phyloP scores from a whole-genome alignment of 176 grass and related monocot genomes.

The Carex littledalei region DNA sequence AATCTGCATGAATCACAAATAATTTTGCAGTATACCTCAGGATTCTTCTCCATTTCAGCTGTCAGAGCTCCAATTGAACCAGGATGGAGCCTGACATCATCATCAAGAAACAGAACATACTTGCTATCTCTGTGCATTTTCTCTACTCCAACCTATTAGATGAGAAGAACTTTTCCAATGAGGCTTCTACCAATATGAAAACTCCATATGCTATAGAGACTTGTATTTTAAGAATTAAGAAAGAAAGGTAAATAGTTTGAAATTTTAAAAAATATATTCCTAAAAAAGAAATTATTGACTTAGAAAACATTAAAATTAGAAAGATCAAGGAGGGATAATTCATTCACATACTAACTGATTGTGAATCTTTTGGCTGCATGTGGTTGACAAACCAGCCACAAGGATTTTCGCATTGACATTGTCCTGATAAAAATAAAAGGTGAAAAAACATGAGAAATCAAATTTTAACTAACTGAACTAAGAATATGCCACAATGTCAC shows the following conservation, averaged over 20 bases:
- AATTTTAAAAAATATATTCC: background rate
- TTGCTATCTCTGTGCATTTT: conserved; percentile 98
- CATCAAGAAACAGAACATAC: conserved; percentile 95
- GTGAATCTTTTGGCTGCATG: conserved; percentile 99
- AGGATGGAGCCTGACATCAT: conserved; percentile 96
- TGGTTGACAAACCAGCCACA: conserved; percentile 91
- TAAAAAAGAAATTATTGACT: background rate
- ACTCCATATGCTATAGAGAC: background rate
- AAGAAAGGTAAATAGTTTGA: background rate
- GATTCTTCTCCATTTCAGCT: conserved; percentile 93
- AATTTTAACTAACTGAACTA: background rate
- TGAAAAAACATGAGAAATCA: conserved; percentile 23
- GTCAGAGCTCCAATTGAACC: conserved; percentile 91
- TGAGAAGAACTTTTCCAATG: background rate
- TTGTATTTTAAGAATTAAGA: background rate
- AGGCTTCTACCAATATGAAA: background rate
- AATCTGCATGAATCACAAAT: background rate
- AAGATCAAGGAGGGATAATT: conserved; percentile 11
- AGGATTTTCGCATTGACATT: conserved; percentile 72
- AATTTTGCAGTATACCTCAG: conserved; percentile 44
- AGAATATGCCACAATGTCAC: background rate
- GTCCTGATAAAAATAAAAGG: conserved; percentile 47
- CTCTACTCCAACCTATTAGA: conserved; percentile 69
- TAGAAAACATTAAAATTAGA: background rate
- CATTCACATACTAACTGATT: conserved; percentile 82